These are phyloP conservation scores for Hypoxylon sp. DNA, from an alignment of 2,329 filamentous ascomycete genomes.

Conservation along the genomic window DNA sequence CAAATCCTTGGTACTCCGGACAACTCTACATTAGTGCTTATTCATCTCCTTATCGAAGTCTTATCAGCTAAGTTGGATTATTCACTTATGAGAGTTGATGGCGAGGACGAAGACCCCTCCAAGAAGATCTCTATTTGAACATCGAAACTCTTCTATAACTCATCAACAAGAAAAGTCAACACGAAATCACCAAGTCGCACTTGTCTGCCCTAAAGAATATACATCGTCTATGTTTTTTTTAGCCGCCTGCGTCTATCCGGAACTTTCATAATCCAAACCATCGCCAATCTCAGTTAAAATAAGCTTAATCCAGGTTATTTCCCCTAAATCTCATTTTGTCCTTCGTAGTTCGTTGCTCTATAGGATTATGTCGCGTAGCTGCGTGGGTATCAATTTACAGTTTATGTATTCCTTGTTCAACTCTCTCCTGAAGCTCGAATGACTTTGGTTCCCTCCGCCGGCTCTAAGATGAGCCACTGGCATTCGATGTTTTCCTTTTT, in stretches of 20 bases:
- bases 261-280: conserved; percentile 3
- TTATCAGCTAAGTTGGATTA: background rate
- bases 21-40: conserved; percentile 4
- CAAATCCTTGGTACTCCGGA: conserved; percentile 2
- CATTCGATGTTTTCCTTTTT: conserved; percentile 81
- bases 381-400: conserved; percentile 24
- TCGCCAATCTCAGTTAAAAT: conserved; percentile 17
- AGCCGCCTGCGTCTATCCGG: conserved; percentile 17
- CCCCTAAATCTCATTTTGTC: conserved; percentile 4
- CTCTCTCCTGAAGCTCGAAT: conserved; percentile 36
- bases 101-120: background rate
- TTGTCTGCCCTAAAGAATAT: conserved; percentile 4
- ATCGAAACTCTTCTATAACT: background rate
- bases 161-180: background rate
- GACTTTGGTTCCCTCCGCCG: conserved; percentile 76
- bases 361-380: conserved; percentile 5
- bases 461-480: conserved; percentile 89
- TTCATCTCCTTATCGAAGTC: background rate
- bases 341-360: conserved; percentile 9
- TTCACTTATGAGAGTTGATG: background rate
- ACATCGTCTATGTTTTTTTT: conserved; percentile 35
- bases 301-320: conserved; percentile 25
- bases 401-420: conserved; percentile 3
- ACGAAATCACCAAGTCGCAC: background rate
- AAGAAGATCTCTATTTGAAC: background rate